A percentile compares a stretch with the other conserved stretches of the same genome.
phyloP scores from a whole-genome alignment of 345 rosid species.

The Turnera subulata region DNA sequence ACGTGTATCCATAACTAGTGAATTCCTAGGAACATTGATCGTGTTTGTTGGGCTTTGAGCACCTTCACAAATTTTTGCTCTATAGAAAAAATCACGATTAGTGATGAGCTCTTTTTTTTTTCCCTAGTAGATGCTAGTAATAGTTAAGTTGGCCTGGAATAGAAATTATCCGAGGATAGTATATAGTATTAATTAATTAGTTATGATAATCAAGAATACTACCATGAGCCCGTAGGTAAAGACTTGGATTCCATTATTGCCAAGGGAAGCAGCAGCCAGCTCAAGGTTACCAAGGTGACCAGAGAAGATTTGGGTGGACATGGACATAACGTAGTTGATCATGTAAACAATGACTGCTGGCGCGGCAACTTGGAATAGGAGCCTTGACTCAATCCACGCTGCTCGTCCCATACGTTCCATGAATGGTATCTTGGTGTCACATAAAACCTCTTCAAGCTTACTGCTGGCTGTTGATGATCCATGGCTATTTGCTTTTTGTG shows the following conservation, averaged over 20 bases:
- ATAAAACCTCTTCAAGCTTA: slow-evolving; percentile 46
- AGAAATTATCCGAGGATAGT: too few species aligned
- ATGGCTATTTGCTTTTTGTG: too few species aligned
- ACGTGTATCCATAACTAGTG: too few species aligned
- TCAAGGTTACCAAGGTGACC: slow-evolving; percentile 26
- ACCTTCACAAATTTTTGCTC: too few species aligned
- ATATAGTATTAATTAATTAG: too few species aligned
- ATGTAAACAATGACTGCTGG: slow-evolving; percentile 21
- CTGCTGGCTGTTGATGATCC: slow-evolving; percentile 12
- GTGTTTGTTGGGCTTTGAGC: too few species aligned
- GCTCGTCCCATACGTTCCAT: slow-evolving; percentile 36
- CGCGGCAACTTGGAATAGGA: slow-evolving; percentile 13
- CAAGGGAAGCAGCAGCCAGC: slow-evolving; percentile 26
- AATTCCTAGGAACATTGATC: too few species aligned
- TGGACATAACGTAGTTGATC: slow-evolving; percentile 20
- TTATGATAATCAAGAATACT: neutral
- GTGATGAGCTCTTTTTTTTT: too few species aligned
- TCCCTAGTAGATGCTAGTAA: too few species aligned
- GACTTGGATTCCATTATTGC: slow-evolving; percentile 24
- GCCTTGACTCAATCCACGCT: slow-evolving; percentile 43
- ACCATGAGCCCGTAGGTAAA: slow-evolving; percentile 22
- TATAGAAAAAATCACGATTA: too few species aligned
- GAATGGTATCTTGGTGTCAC: slow-evolving; percentile 29
- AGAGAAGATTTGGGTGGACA: slow-evolving; percentile 20
- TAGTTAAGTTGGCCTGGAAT: too few species aligned